phyloP scores from a whole-genome alignment of 805 yeast genomes.

The Priceomyces castillae region DNA sequence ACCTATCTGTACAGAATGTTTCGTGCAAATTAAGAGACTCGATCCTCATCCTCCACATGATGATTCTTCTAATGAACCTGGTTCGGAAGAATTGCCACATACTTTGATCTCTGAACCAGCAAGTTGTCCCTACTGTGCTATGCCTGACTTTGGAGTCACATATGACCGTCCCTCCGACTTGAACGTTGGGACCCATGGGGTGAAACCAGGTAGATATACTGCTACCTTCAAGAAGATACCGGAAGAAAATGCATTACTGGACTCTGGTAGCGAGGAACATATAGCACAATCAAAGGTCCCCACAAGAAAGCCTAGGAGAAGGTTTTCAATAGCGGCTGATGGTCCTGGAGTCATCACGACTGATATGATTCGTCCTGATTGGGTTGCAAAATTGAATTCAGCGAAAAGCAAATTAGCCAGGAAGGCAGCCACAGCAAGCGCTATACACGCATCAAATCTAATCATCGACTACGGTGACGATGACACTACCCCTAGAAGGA shows the following conservation, averaged over 20 bases:
- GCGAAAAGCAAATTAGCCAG: constrained; percentile 80
- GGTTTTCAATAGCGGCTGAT: constrained; percentile 57
- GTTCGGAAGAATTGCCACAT: constrained; percentile 47
- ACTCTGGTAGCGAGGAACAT: neutral
- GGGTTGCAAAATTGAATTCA: constrained; percentile 72
- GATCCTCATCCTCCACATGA: constrained; percentile 95
- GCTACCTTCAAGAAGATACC: constrained; percentile 10
- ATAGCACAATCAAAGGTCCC: neutral
- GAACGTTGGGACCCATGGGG: constrained; percentile 56
- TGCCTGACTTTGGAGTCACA: constrained; percentile 78
- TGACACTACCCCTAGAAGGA: constrained; percentile 8
- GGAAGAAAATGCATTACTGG: constrained; percentile 2
- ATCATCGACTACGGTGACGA: constrained; percentile 38
- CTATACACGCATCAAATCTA: constrained; percentile 84
- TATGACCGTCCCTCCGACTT: constrained; percentile 62
- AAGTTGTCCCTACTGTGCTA: constrained; percentile 90
- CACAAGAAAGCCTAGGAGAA: constrained; percentile 16
- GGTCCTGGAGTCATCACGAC: constrained; percentile 72
- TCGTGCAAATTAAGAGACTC: constrained; percentile 87
- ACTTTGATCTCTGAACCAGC: constrained; percentile 82
- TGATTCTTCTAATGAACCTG: constrained; percentile 15
- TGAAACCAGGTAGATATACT: constrained; percentile 45
- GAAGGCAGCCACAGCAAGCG: constrained; percentile 90
- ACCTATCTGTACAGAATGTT: constrained; percentile 93
- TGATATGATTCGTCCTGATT: constrained; percentile 86